Evolutionary conservation across 495 filamentous ascomycete species (phyloP), one percentile per base, ranked within the genome.

Genomic region (Aspergillus funiculosus): DNA sequence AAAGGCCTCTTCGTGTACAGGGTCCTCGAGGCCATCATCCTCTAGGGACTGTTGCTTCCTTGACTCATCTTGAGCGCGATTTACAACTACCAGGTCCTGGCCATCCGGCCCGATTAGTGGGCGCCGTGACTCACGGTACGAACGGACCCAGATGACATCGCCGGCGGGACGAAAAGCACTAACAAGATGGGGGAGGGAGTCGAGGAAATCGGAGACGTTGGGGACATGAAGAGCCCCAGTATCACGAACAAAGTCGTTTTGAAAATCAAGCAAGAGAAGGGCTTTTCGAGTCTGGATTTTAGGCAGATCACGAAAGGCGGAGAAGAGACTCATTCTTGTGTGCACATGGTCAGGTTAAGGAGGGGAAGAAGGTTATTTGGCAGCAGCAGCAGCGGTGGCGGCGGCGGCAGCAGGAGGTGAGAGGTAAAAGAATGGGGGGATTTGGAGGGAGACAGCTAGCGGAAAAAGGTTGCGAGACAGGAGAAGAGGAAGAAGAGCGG

Each of bases 131-230:
- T 85, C 79, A 57, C 81, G 91, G 42, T 84, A 76, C 45, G 85
- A 87, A 26, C 82, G 84, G 27, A 94, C 77, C 89, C 90, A 97
- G 58, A 96, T 81, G 39, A 97, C 74, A 58, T 91, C 85, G 40
- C 88, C 88, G 18, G 71, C 66, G 10, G 77, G 77, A 38, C 92
- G 87, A 57, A 98, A 96, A 18, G 73, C 69, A 8, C 78, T 79
- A 19, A 80, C 78, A 5, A 98, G 69, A 1, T 73, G 62, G 7
- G 81, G 72, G 22, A 89, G 77, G 2, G 73, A 76, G 18, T 85
- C 76, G 15, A 92, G 60, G 39, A 89, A 86, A 10, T 82, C 79
- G 6, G 76, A 66, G 14, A 80, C 78, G 31, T 79, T 76, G 31
- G 69, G 70, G 30, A 88, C 76, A 26, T 82, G 75, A 25, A 95